Percentiles rank a stretch among this genome's conserved stretches.
phyloP scores from a whole-genome alignment of 176 grass and related monocot species.

The Oryza rufipogon region DNA sequence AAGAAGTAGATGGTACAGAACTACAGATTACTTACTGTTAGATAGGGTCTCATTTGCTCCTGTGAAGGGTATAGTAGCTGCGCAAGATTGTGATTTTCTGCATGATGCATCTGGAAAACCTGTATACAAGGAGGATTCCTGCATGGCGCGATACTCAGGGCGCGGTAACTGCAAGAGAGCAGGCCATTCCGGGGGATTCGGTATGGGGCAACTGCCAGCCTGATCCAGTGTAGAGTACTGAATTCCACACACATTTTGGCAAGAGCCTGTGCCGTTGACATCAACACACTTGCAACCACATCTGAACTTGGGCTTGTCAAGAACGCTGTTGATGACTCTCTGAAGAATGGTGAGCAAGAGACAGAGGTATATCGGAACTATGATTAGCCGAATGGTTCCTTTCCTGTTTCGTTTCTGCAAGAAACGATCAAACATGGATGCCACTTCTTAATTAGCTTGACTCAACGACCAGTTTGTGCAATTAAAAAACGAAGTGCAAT shows the following conservation, averaged over 20 bases:
- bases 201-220: slow-evolving; percentile 46
- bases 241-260: slow-evolving; percentile 55
- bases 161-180: slow-evolving; percentile 58
- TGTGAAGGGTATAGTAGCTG: slow-evolving; percentile 56
- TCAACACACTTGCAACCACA: slow-evolving; percentile 57
- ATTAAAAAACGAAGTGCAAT: background rate
- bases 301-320: slow-evolving; percentile 40
- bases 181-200: slow-evolving; percentile 56
- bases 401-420: slow-evolving; percentile 70
- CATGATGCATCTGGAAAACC: slow-evolving; percentile 54
- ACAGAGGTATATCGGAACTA: slow-evolving; percentile 62
- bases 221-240: slow-evolving; percentile 54
- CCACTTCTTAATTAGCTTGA: slow-evolving; percentile 20
- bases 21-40: slow-evolving; percentile 50
- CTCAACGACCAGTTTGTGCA: background rate
- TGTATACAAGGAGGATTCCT: slow-evolving; percentile 31
- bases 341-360: slow-evolving; percentile 55
- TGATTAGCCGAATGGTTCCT: slow-evolving; percentile 54
- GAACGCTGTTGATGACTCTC: slow-evolving; percentile 41
- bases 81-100: slow-evolving; percentile 54
- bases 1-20: slow-evolving; percentile 2
- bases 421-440: slow-evolving; percentile 1
- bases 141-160: slow-evolving; percentile 44
- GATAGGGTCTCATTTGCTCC: slow-evolving; percentile 58
- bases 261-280: slow-evolving; percentile 42